Conservation (phyloP, 2,329 filamentous ascomycete species). For the Fusarium anthophilum region DNA sequence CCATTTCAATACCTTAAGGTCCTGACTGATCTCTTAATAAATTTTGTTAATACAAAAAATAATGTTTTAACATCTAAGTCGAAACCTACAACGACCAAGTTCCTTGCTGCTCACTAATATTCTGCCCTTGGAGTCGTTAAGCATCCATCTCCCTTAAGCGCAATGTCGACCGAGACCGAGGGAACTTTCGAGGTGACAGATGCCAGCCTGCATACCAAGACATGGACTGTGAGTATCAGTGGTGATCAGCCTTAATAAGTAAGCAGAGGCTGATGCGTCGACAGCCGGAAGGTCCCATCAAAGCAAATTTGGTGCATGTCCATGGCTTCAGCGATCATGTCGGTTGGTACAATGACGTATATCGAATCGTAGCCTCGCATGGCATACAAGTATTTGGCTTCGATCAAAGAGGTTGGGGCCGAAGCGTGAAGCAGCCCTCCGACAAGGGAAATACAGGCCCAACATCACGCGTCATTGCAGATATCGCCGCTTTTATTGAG, state of each 20-base stretch:
- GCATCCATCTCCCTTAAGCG: neutral
- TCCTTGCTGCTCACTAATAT: neutral
- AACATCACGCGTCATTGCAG: constrained; percentile 76
- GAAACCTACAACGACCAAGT: neutral
- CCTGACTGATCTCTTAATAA: neutral
- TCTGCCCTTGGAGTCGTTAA: neutral
- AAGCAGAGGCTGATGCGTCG: constrained; percentile 15
- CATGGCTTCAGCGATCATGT: constrained; percentile 93
- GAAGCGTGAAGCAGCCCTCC: constrained; percentile 67
- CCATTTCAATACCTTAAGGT: neutral
- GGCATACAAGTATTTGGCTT: constrained; percentile 82
- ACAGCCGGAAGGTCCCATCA: constrained; percentile 64
- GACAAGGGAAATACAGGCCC: constrained; percentile 79
- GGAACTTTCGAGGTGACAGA: constrained; percentile 59
- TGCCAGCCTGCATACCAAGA: constrained; percentile 63
- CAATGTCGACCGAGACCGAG: constrained; percentile 57
- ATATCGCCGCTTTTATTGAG: constrained; percentile 80
- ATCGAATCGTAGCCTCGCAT: constrained; percentile 72
- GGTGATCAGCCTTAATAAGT: neutral
- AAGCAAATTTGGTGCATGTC: constrained; percentile 81
- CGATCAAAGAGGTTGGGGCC: constrained; percentile 92
- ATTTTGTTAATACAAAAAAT: neutral
- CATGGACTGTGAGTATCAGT: constrained; percentile 62
- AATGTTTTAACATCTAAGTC: neutral
- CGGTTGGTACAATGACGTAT: constrained; percentile 79